Evolutionary conservation across 2,329 filamentous ascomycete species (phyloP).

Genomic region (Myotisia sp.): DNA sequence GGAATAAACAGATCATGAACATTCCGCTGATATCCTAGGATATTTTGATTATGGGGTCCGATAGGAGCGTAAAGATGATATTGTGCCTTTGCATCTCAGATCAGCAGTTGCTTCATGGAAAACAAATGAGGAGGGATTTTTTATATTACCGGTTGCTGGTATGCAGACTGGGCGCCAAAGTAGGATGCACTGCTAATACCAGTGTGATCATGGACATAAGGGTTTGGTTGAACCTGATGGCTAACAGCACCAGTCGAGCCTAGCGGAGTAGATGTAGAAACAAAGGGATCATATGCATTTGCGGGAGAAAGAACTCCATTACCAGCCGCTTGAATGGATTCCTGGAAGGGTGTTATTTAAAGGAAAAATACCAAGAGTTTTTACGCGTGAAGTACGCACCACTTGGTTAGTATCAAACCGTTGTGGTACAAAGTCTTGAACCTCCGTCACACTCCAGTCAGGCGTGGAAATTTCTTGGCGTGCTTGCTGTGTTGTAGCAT

Average conservation of each 20-base stretch:
- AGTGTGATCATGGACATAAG: slow-evolving; percentile 59
- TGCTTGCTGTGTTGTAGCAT: slow-evolving; percentile 9
- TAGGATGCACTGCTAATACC: slow-evolving; percentile 49
- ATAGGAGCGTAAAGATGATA: slow-evolving; percentile 89
- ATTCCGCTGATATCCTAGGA: slow-evolving; percentile 71
- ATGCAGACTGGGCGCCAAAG: slow-evolving; percentile 46
- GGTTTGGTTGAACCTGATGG: slow-evolving; percentile 45
- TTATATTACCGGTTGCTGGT: slow-evolving; percentile 54
- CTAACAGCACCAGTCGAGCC: slow-evolving; percentile 29
- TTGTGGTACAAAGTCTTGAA: slow-evolving; percentile 41
- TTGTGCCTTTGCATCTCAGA: slow-evolving; percentile 48
- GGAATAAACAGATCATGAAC: slow-evolving; percentile 86
- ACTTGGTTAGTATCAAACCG: slow-evolving; percentile 27
- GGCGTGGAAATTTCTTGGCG: slow-evolving; percentile 28
- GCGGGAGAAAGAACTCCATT: slow-evolving; percentile 37
- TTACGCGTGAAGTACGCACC: slow-evolving; percentile 27
- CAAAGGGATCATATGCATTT: slow-evolving; percentile 50
- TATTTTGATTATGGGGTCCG: slow-evolving; percentile 65
- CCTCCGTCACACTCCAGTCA: slow-evolving; percentile 33
- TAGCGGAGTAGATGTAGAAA: slow-evolving; percentile 43
- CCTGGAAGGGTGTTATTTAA: slow-evolving; percentile 13
- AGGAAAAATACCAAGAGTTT: slow-evolving; percentile 11
- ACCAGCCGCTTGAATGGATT: slow-evolving; percentile 32
- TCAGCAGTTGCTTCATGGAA: slow-evolving; percentile 5
- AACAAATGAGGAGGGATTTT: slow-evolving; percentile 15